Evolutionary conservation across 2,329 filamentous ascomycete genomes (phyloP).

Genomic region (Diplodia intermedia): DNA sequence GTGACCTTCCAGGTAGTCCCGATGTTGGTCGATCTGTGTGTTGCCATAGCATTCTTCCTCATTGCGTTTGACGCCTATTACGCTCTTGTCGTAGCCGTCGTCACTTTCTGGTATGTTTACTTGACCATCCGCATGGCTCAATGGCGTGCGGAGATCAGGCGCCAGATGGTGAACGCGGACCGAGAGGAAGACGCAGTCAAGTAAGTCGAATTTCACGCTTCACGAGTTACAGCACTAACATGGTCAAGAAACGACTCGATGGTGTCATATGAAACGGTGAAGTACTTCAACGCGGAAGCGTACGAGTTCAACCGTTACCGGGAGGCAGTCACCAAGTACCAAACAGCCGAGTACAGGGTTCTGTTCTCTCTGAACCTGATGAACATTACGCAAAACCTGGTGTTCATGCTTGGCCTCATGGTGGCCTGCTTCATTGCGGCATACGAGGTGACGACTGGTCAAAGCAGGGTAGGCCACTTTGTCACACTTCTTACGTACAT

Average conservation of each 20-base stretch:
- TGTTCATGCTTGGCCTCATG: slow-evolving; percentile 69
- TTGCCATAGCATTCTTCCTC: slow-evolving; percentile 84
- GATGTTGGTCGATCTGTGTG: slow-evolving; percentile 87
- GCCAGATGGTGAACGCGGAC: slow-evolving; percentile 93
- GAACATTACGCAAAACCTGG: slow-evolving; percentile 67
- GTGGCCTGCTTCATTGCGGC: slow-evolving; percentile 74
- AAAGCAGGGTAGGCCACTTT: slow-evolving; percentile 70
- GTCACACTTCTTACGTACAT: slow-evolving; percentile 76
- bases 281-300: slow-evolving; percentile 68
- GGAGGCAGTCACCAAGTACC: slow-evolving; percentile 63
- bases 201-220: slow-evolving; percentile 50
- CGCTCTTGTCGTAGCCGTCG: slow-evolving; percentile 84
- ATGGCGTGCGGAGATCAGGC: slow-evolving; percentile 86
- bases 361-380: slow-evolving; percentile 64
- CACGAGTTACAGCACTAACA: slow-evolving; percentile 38
- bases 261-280: slow-evolving; percentile 89
- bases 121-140: slow-evolving; percentile 95
- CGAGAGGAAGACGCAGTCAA: slow-evolving; percentile 97
- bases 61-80: slow-evolving; percentile 85
- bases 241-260: slow-evolving; percentile 82
- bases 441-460: slow-evolving; percentile 69
- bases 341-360: slow-evolving; percentile 64
- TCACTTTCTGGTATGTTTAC: slow-evolving; percentile 96
- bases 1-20: slow-evolving; percentile 95
- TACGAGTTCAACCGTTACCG: slow-evolving; percentile 66